Evolutionary conservation across 192 early-diverging fungal species (phyloP).

Genomic region (Phlyctochytrium planicorne): DNA sequence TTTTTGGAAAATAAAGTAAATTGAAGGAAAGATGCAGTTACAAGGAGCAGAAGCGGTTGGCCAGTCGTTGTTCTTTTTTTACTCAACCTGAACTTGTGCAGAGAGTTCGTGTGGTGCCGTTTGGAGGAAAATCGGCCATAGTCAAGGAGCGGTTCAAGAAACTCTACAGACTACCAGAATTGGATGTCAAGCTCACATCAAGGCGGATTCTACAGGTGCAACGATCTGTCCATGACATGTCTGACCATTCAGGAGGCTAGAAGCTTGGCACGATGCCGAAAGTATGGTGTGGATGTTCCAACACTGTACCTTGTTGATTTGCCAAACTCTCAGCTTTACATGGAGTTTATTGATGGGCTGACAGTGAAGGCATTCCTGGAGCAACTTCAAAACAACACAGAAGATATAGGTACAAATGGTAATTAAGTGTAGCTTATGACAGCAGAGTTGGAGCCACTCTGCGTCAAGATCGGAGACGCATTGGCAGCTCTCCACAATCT

Average conservation of each 20-base stretch:
- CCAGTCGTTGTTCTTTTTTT: not conserved
- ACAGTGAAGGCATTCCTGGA: constrained; percentile 62
- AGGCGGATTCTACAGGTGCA: constrained; percentile 49
- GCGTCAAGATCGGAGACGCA: constrained; percentile 42
- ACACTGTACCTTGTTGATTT: constrained; percentile 79
- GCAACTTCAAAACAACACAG: constrained; percentile 11
- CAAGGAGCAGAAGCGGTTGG: not conserved
- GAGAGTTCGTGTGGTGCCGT: constrained; percentile 74
- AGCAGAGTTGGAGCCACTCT: constrained; percentile 8
- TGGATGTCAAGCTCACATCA: constrained; percentile 82
- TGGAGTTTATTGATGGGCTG: constrained; percentile 81
- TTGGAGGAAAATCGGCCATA: constrained; percentile 60
- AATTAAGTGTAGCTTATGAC: not conserved
- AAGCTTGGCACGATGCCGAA: constrained; percentile 69
- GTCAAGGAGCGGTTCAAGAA: constrained; percentile 95
- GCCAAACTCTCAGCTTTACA: constrained; percentile 72
- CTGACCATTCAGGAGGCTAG: constrained; percentile 66
- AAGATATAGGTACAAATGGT: too few relatives aligned
- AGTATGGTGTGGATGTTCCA: constrained; percentile 77
- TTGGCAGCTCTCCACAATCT: constrained; percentile 79
- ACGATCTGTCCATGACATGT: not conserved
- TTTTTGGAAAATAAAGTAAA: not conserved
- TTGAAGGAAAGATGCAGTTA: not conserved
- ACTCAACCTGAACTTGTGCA: constrained; percentile 24
- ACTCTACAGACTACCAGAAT: constrained; percentile 83